These are phyloP conservation scores for Cordyceps militaris DNA, from an alignment of 2,329 filamentous ascomycete species.

Conservation along the genomic window DNA sequence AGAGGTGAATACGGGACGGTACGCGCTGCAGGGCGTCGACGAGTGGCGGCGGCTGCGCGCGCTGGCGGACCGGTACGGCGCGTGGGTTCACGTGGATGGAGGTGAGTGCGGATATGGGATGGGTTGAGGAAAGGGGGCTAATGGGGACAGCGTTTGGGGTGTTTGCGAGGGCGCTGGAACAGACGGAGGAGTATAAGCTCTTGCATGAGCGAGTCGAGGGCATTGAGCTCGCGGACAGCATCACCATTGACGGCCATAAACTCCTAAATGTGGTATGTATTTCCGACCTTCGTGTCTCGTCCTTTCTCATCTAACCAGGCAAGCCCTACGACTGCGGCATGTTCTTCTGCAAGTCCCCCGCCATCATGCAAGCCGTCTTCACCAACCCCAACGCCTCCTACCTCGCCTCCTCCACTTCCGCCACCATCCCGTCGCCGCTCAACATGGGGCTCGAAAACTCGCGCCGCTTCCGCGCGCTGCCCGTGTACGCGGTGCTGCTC, in stretches of 20 bases:
- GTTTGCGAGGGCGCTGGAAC: slow-evolving; percentile 61
- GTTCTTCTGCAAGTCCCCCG: slow-evolving; percentile 66
- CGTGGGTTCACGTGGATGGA: slow-evolving; percentile 88
- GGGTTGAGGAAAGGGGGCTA: background rate
- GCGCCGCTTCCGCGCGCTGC: slow-evolving; percentile 81
- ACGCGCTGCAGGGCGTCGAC: slow-evolving; percentile 51
- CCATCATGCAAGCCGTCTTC: slow-evolving; percentile 57
- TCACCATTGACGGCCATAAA: slow-evolving; percentile 83
- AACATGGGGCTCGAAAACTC: slow-evolving; percentile 91
- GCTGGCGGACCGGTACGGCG: slow-evolving; percentile 64
- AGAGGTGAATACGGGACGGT: slow-evolving; percentile 86
- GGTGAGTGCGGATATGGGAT: slow-evolving; percentile 30
- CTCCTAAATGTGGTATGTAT: slow-evolving; percentile 71
- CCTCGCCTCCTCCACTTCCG: slow-evolving; percentile 37
- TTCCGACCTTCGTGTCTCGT: slow-evolving; percentile 17
- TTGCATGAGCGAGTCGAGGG: slow-evolving; percentile 50
- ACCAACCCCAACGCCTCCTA: slow-evolving; percentile 83
- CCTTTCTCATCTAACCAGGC: background rate
- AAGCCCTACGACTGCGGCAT: slow-evolving; percentile 87
- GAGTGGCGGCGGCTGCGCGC: slow-evolving; percentile 58
- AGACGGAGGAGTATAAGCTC: slow-evolving; percentile 46
- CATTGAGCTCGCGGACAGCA: slow-evolving; percentile 77
- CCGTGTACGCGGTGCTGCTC: slow-evolving; percentile 72
- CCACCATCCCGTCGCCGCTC: slow-evolving; percentile 65
- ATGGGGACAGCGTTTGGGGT: slow-evolving; percentile 65